Evolutionary conservation across 169 alveolate genomes (phyloP), one percentile per base, ranked within the genome.

Genomic region (Plasmodium yoelii): DNA sequence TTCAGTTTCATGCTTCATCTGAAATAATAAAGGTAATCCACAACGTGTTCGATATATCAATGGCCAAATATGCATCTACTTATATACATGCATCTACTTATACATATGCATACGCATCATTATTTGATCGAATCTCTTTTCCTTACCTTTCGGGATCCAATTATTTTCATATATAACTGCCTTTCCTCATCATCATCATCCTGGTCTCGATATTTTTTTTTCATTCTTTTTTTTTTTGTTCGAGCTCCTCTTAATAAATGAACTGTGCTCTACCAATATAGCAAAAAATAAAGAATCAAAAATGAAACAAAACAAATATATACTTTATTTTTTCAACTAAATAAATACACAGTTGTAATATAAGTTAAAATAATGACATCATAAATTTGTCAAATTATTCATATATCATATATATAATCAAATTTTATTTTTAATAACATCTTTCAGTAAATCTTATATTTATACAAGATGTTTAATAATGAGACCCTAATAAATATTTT

Each of bases 1-100:
- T 19, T 53, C 88, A 22, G 46, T 75, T 68, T 75, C 88, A 24
- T 75, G 77, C 49, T 75, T 75, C 88, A 75, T 75, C 88, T 75
- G 44, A 65, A 74, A 47, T 46, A 22, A 60, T 49, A 64, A 49
- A 49, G n/a, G 5, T 44, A 18, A 13, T 18, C 19, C 53, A 1
- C 24, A 13, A 24, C 51, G n/a, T 72, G 39, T 18, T 56, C 24
- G 2, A 28, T 13, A 28, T 28, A 18, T 10, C 0, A 18, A 51
- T 15, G 3, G 9, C 1, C 46, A 46, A 15, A 13, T 10, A 1
- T 49, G 22, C 26, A 28, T 47, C 9, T 13, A 51, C 5, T 39
- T 55, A 42, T n/a, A 68, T 13, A 5, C 22, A 68, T 26, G n/a
- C n/a, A n/a, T n/a, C n/a, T n/a, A n/a, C n/a, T n/a, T n/a, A n/a